phyloP scores from a whole-genome alignment of 768 basidiomycete genomes.

The Lactarius hengduanensis region DNA sequence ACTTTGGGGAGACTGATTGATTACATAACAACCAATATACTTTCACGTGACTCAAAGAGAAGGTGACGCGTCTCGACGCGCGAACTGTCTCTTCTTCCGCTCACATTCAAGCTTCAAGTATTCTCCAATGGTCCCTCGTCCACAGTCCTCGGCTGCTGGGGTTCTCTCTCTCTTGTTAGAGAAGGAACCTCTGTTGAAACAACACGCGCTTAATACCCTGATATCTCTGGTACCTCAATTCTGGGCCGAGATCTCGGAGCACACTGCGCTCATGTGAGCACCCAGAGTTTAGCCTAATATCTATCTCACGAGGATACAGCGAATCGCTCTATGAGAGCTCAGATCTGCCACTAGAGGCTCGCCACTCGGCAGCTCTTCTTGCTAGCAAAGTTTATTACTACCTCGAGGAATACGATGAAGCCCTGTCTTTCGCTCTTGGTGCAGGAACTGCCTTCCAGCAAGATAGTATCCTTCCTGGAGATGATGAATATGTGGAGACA shows the following conservation, averaged over 20 bases:
- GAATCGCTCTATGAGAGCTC: conserved; percentile 88
- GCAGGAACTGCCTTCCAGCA: conserved; percentile 84
- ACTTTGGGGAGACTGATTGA: conserved; percentile 17
- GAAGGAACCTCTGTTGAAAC: conserved; percentile 81
- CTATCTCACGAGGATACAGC: conserved; percentile 42
- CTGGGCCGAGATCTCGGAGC: conserved; percentile 98
- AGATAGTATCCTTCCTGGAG: conserved; percentile 58
- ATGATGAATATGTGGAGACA: conserved; percentile 91
- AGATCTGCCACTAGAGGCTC: conserved; percentile 68
- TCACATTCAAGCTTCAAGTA: background rate
- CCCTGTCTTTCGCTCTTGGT: conserved; percentile 90
- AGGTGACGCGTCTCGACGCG: conserved; percentile 42
- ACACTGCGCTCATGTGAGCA: conserved; percentile 82
- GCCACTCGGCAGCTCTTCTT: conserved; percentile 83
- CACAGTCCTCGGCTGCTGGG: conserved; percentile 83
- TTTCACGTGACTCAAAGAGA: conserved; percentile 15
- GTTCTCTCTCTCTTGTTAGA: conserved; percentile 91
- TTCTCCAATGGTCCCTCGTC: conserved; percentile 58
- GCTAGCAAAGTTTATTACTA: conserved; percentile 99
- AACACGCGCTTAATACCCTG: conserved; percentile 85
- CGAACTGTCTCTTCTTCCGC: background rate
- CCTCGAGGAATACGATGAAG: conserved; percentile 93
- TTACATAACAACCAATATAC: background rate
- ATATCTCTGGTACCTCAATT: conserved; percentile 87
- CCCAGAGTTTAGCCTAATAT: background rate